Base-by-base conservation (phyloP, 805 yeast genomes). In the Ogataea philodendri region DNA sequence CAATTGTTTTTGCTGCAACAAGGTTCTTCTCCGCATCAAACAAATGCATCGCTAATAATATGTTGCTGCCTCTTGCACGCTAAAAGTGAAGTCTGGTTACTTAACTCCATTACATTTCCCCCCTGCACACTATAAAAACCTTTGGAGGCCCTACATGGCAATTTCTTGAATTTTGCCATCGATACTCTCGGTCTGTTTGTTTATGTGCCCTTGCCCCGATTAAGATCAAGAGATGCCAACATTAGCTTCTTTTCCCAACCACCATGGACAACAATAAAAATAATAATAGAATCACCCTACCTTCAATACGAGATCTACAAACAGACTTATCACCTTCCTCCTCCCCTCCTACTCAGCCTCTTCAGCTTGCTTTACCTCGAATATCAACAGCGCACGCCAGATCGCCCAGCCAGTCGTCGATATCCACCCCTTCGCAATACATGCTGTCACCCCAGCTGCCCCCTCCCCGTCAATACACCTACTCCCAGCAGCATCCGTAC, bases 211-310 rank as follows among this genome's bases (percentile, higher is more conserved):
- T 4, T 32, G 25, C 23, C 8, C 15, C 35, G n/a, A 8, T 7
- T 16, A 6, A 6, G 9, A 5, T 16, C 15, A 27, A 17, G 30
- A 27, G 25, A 85, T 85, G 46, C 83, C 64, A 64, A 84, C 30
- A 16, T 5, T 15, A 16, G n/a, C 22, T 25, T 14, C 10, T 26
- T 9, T 30, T 29, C n/a, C 40, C 39, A 30, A 37, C 13, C 20
- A 32, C 42, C 19, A 45, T 45, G 49, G 42, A 45, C 15, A 38
- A 41, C 23, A 26, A 15, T 16, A 26, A 11, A 26, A 32, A 41
- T 7, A 31, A 23, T 6, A 23, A 39, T 20, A 42, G 39, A 23
- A 26, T 46, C 17, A 42, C 40, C 28, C 31, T 46, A 16, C 47
- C 50, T 18, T 36, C 50, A 3, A 42, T 46, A 26, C 38, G 37